Evolutionary conservation across 208 protist species (phyloP).

Genomic region (Wallacemonas collosoma): DNA sequence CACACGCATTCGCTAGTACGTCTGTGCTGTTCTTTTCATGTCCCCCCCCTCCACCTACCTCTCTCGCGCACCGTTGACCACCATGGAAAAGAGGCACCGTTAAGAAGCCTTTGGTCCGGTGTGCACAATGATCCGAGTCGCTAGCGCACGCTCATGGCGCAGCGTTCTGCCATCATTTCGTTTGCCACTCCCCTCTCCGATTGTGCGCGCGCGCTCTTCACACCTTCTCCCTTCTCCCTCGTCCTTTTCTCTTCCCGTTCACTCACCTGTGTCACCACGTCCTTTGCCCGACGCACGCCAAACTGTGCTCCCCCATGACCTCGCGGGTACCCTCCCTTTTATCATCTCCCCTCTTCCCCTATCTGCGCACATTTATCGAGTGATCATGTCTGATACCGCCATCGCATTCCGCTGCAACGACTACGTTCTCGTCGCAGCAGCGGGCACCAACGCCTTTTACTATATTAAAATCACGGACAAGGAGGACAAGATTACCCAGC

Average conservation of each 20-base stretch:
- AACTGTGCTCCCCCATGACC: no score
- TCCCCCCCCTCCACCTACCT: not conserved
- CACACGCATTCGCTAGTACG: not conserved
- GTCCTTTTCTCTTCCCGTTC: no score
- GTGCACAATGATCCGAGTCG: no score
- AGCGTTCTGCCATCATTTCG: no score
- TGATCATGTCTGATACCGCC: slow-evolving; percentile 80
- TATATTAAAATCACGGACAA: slow-evolving; percentile 93
- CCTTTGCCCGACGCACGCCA: no score
- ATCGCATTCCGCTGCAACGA: slow-evolving; percentile 90
- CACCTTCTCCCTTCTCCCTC: no score
- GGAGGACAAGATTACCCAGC: slow-evolving; percentile 93
- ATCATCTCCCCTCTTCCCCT: slow-evolving; percentile 15
- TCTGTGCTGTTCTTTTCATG: not conserved
- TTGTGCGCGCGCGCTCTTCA: no score
- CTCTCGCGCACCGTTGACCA: not conserved
- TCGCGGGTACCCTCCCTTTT: not conserved
- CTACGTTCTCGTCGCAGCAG: slow-evolving; percentile 82
- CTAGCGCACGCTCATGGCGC: no score
- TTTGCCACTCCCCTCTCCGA: no score
- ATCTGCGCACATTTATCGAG: slow-evolving; percentile 5
- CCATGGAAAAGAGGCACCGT: not conserved
- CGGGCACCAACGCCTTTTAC: slow-evolving; percentile 87
- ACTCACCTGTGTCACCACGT: no score
- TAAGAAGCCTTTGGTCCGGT: no score